Conservation (phyloP, 1,284 basidiomycete genomes). For the Sutorius eximius region DNA sequence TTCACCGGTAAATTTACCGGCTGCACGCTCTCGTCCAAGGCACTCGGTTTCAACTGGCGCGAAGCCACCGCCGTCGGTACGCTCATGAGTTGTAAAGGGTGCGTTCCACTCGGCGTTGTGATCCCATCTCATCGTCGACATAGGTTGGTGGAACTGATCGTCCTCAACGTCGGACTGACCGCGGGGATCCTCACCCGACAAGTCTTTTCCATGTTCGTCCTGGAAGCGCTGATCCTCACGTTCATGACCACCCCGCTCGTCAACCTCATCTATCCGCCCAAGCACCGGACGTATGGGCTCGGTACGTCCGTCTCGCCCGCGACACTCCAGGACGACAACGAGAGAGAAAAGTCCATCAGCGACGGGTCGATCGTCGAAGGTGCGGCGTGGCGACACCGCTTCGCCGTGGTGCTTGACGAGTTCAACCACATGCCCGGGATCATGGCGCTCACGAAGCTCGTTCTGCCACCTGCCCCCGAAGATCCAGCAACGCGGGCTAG, state of each 20-base stretch:
- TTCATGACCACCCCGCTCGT: slow-evolving; percentile 90
- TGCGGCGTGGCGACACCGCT: slow-evolving; percentile 37
- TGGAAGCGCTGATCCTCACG: slow-evolving; percentile 84
- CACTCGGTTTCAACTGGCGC: slow-evolving; percentile 73
- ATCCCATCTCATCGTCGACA: slow-evolving; percentile 1
- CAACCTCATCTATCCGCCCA: slow-evolving; percentile 72
- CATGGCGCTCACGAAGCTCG: slow-evolving; percentile 69
- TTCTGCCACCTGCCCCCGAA: slow-evolving; percentile 33
- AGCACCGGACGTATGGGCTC: slow-evolving; percentile 49
- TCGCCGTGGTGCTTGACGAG: slow-evolving; percentile 88
- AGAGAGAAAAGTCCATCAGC: slow-evolving; percentile 9
- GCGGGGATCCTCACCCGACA: slow-evolving; percentile 78
- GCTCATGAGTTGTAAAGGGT: slow-evolving; percentile 97
- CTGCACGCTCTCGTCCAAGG: slow-evolving; percentile 68
- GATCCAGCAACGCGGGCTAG: slow-evolving; percentile 14
- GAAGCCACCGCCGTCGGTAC: slow-evolving; percentile 87
- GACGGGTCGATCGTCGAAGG: slow-evolving; percentile 11
- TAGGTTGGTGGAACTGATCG: slow-evolving; percentile 87
- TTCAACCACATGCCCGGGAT: slow-evolving; percentile 82
- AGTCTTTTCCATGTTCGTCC: slow-evolving; percentile 89
- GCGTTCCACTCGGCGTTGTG: slow-evolving; percentile 18
- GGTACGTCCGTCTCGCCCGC: not conserved
- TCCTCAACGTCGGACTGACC: slow-evolving; percentile 88
- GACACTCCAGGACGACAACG: not conserved
- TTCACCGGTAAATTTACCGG: slow-evolving; percentile 84